These are phyloP conservation scores for Mycena epipterygia DNA, from an alignment of 768 basidiomycete genomes.

Conservation along the genomic window DNA sequence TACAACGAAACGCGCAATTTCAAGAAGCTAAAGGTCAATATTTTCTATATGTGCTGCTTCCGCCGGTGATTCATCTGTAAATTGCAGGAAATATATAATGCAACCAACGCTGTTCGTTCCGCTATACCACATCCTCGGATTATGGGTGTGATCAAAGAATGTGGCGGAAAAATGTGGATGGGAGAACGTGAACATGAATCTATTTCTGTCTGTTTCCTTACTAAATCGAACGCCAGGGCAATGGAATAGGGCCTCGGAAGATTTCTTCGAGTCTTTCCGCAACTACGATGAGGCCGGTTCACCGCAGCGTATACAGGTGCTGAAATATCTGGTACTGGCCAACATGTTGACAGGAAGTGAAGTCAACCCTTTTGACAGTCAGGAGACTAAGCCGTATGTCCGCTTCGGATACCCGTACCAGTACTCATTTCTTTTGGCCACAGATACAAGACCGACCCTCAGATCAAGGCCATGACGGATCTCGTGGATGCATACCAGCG, in stretches of 20 bases:
- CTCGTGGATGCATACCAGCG: constrained; percentile 97
- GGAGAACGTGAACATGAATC: constrained; percentile 80
- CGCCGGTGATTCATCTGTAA: neutral
- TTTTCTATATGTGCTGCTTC: neutral
- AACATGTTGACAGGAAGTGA: constrained; percentile 99
- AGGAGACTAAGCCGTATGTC: constrained; percentile 96
- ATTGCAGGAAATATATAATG: constrained; percentile 94
- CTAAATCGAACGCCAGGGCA: constrained; percentile 69
- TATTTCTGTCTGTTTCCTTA: neutral
- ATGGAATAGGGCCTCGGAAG: constrained; percentile 97
- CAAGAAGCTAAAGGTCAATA: constrained; percentile 90
- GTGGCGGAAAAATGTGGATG: constrained; percentile 99
- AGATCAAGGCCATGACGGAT: constrained; percentile 98
- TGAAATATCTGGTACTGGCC: constrained; percentile 97
- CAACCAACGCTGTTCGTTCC: constrained; percentile 90
- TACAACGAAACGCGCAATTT: constrained; percentile 96
- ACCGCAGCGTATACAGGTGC: constrained; percentile 95
- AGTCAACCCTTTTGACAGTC: constrained; percentile 99
- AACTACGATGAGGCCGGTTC: constrained; percentile 99
- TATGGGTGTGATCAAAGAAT: constrained; percentile 99
- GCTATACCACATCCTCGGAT: constrained; percentile 99
- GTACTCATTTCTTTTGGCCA: neutral
- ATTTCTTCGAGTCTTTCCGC: constrained; percentile 99
- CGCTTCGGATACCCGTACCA: too few species aligned
- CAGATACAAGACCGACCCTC: constrained; percentile 94